A percentile compares a stretch with the other conserved stretches of the same genome.
phyloP scores from a whole-genome alignment of 805 yeast genomes.

The Wickerhamomyces sydowiorum region DNA sequence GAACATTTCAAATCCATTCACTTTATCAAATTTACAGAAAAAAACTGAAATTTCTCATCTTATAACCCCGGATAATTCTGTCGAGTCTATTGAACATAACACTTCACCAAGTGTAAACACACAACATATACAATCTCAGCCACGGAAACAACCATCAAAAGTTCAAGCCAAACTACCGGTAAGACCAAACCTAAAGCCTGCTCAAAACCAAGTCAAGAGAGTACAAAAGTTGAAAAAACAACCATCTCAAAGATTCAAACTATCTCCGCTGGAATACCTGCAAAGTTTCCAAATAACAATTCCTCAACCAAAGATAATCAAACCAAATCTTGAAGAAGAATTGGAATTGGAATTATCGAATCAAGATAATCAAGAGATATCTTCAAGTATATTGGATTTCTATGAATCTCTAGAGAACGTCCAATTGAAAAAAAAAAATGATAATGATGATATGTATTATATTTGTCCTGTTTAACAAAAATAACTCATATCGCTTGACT shows the following conservation, averaged over 20 bases:
- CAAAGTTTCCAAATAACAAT: background rate
- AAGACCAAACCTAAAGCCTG: background rate
- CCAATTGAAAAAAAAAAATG: background rate
- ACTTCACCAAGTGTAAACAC: background rate
- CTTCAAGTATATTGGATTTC: background rate
- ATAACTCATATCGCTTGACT: no score
- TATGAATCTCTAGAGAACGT: background rate
- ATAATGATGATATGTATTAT: background rate
- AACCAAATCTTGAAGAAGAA: background rate
- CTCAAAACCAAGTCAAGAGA: no score
- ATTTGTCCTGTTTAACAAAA: background rate
- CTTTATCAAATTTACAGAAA: conserved; percentile 5
- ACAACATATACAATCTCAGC: no score
- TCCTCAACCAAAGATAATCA: background rate
- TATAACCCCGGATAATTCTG: background rate
- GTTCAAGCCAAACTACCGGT: background rate
- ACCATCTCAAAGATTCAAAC: background rate
- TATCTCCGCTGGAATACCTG: background rate
- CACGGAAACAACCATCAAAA: no score
- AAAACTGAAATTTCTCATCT: background rate
- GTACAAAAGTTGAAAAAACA: background rate
- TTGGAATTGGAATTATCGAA: background rate
- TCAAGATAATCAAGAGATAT: background rate
- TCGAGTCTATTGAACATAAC: background rate
- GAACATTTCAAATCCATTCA: conserved; percentile 15